A percentile compares a stretch with the other conserved stretches of the same genome.
Conservation (phyloP, 257 asterid species). For the Scutellaria baicalensis region DNA sequence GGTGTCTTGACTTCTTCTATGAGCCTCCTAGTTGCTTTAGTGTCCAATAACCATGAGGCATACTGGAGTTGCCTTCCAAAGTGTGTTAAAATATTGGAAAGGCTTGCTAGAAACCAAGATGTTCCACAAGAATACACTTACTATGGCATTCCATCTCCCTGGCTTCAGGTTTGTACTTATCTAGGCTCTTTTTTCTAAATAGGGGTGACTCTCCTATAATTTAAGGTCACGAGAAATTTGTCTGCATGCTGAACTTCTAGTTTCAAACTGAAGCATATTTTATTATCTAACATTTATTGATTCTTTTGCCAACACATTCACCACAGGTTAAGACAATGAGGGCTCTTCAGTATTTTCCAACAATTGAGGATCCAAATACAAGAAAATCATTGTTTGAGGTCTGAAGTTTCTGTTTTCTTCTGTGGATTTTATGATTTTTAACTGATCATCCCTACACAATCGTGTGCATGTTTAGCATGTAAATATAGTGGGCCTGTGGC, state of each 20-base stretch:
- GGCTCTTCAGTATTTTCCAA: slow-evolving; percentile 98
- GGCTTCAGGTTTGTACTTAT: slow-evolving; percentile 87
- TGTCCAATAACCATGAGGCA: slow-evolving; percentile 88
- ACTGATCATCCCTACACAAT: not conserved
- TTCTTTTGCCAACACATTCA: slow-evolving; percentile 14
- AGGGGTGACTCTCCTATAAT: not conserved
- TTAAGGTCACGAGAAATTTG: not conserved
- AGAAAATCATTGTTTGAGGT: slow-evolving; percentile 98
- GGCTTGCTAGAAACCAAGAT: slow-evolving; percentile 94
- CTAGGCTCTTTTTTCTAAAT: slow-evolving; percentile 1
- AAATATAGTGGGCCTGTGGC: not conserved
- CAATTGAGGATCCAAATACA: slow-evolving; percentile 93
- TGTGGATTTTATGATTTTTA: not conserved
- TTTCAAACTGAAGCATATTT: not conserved
- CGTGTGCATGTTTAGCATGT: not conserved
- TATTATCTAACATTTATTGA: slow-evolving; percentile 16
- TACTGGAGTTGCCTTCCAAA: slow-evolving; percentile 98
- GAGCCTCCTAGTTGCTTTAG: slow-evolving; percentile 97
- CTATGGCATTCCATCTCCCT: slow-evolving; percentile 98
- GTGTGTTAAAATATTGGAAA: slow-evolving; percentile 86
- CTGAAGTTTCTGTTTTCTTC: slow-evolving; percentile 14
- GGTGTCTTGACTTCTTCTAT: slow-evolving; percentile 96
- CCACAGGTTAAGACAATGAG: slow-evolving; percentile 96
- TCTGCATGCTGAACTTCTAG: slow-evolving; percentile 6
- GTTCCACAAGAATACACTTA: slow-evolving; percentile 97